Base-by-base conservation (phyloP, 2,329 filamentous ascomycete genomes). In the Aureobasidium sp. region DNA sequence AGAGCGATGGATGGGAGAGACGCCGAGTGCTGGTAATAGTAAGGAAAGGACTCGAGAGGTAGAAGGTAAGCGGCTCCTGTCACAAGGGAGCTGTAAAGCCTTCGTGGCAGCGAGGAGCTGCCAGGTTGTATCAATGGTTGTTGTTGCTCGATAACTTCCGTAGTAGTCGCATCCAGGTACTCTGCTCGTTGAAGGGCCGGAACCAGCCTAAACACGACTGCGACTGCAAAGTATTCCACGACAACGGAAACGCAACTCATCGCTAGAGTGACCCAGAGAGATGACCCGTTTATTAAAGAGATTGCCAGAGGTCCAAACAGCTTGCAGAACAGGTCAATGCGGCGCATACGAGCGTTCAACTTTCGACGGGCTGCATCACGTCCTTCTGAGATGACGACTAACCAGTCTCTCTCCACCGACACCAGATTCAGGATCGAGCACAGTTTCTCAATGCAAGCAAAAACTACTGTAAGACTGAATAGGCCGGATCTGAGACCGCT, bases 361-460 rank as follows among this genome's bases (percentile, higher is more conserved):
- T 37, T n/a, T 32, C 27, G 52, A 52, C 42, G 44, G 41, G 24
- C 27, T 27, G 21, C 40, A 24, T 68, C 65, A 21, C 68, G 60
- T 17, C 63, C 62, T 37, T 71, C 68, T 1, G 74, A 69, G 7
- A 77, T 69, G 0, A 79, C 72, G 4, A 78, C 68, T 48, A 78
- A 74, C 84, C 84, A 87, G 59, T 88, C 84, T 61, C 79, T 71
- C 64, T 87, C 84, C 0, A 87, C 75, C 0, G 84, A 73, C 0
- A 87, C 76, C 0, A 78, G 70, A 62, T 86, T 87, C 65, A 79
- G 74, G 12, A 81, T 73, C 3, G 80, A 74, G 12, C 73, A 75
- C 10, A 86, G 64, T 62, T 86, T 88, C 66, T 88, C 84, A 3
- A 83, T 61, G 51, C 84, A 85, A 1, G 81, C 80, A 38, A 85